Evolutionary conservation across 2,329 filamentous ascomycete species (phyloP), one percentile per base, ranked within the genome.

Genomic region (Huntiella decipiens): DNA sequence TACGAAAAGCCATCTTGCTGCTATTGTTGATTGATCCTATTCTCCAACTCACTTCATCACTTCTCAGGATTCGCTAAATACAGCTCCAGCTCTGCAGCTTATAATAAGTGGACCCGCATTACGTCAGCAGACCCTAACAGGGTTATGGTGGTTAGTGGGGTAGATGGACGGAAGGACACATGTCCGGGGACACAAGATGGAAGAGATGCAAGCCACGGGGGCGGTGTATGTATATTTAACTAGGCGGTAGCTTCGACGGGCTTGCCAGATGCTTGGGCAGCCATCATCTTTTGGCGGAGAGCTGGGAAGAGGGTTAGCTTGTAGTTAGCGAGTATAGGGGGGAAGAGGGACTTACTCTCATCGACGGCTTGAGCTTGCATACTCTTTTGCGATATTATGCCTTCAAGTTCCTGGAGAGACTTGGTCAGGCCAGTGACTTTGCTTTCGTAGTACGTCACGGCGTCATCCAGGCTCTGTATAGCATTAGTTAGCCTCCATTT

Each of bases 281-380:
- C 60, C 45, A 60, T 52, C 43, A 61, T 57, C 45, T 63, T 63
- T 53, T 61, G 60, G 44, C 61, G 55, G 38, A 64, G 53, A 28
- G 63, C 64, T 66, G 48, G 16, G 32, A 3, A 3, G 10, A 22
- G 28, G 12, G 37, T 52, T 48, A 54, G 46, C 12, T 45, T 38
- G 6, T 5, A 16, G 5, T 44, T 32, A 44, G 36, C 19, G 19
- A 38, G 33, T 11, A 49, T 3, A 31, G 34, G 42, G 32, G 22
- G 3, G 6, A 28, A 5, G 16, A 11, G 44, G 19, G 10, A 34
- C 38, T 57, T 63, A 86, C 83, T 83, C 65, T 96, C 88, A 65
- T 98, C 91, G 16, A 96, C 79, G 34, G 91, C 70, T 48, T 82
- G 75, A 51, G 93, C 64, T 58, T 91, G 95, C 53, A 79, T 77